Evolutionary conservation across 768 basidiomycete species (phyloP).

Genomic region (Kwoniella sp.): DNA sequence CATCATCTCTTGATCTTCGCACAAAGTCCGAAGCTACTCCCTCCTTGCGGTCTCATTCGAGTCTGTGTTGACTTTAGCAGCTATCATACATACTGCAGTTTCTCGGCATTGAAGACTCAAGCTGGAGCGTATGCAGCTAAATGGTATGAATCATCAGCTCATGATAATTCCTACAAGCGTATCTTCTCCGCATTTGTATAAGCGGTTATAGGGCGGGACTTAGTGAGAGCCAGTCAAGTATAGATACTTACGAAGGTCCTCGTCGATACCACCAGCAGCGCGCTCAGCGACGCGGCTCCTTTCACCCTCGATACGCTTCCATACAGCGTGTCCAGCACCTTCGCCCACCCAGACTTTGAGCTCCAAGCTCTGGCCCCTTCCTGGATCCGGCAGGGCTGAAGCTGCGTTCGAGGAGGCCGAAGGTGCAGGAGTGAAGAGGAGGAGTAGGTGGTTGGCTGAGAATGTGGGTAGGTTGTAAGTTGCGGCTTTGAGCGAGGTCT

Average conservation of each 20-base stretch:
- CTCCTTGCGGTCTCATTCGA: too few relatives aligned
- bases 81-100: too few relatives aligned
- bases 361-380: slow-evolving; percentile 37
- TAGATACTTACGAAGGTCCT: neutral
- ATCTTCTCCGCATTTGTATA: too few relatives aligned
- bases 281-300: slow-evolving; percentile 26
- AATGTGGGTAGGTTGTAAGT: slow-evolving; percentile 47
- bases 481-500: slow-evolving; percentile 28
- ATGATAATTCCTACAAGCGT: too few relatives aligned
- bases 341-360: slow-evolving; percentile 42
- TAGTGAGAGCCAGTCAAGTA: too few relatives aligned
- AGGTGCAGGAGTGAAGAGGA: slow-evolving; percentile 38
- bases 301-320: slow-evolving; percentile 49
- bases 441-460: slow-evolving; percentile 38
- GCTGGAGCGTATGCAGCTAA: too few relatives aligned
- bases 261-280: neutral
- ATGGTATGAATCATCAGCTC: too few relatives aligned
- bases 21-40: too few relatives aligned
- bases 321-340: slow-evolving; percentile 42
- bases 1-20: too few relatives aligned
- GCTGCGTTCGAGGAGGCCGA: neutral
- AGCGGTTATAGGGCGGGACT: too few relatives aligned
- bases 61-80: too few relatives aligned
- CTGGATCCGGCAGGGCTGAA: slow-evolving; percentile 34
- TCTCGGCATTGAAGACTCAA: too few relatives aligned